These are phyloP conservation scores for Conoideocrella luteorostrata DNA, from an alignment of 2,329 filamentous ascomycete genomes.

Conservation along the genomic window DNA sequence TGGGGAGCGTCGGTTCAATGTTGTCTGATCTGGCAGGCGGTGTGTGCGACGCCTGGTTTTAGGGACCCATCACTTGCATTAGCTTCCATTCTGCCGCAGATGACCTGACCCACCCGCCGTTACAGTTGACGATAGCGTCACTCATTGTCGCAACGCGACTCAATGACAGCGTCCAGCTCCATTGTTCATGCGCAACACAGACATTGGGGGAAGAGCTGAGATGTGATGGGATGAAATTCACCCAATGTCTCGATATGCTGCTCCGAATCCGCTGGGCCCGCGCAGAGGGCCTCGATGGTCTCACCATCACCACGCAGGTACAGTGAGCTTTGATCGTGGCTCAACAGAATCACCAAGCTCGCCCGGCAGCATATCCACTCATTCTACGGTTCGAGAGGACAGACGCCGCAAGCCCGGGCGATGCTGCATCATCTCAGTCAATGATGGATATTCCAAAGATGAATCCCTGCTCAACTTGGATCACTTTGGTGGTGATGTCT, in stretches of 20 bases:
- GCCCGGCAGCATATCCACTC: slow-evolving; percentile 43
- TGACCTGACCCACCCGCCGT: neutral
- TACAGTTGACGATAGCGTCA: neutral
- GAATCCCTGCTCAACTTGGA: slow-evolving; percentile 75
- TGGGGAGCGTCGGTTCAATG: no score
- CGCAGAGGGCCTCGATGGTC: slow-evolving; percentile 44
- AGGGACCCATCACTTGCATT: no score
- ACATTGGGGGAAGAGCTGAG: no score
- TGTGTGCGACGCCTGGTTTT: no score
- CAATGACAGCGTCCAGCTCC: no score
- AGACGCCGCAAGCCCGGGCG: slow-evolving; percentile 33
- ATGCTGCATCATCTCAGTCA: slow-evolving; percentile 50
- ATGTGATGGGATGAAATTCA: slow-evolving; percentile 13
- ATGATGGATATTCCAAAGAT: slow-evolving; percentile 70
- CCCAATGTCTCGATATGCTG: slow-evolving; percentile 36
- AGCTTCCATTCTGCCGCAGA: slow-evolving; percentile 2
- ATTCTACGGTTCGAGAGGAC: slow-evolving; percentile 37
- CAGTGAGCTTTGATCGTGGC: slow-evolving; percentile 38
- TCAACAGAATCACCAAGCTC: slow-evolving; percentile 35
- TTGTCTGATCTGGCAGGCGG: neutral
- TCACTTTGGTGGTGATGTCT: slow-evolving; percentile 57
- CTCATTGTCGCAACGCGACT: neutral
- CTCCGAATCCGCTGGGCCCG: slow-evolving; percentile 31
- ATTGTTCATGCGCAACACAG: no score
- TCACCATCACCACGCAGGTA: slow-evolving; percentile 48